Conservation (phyloP, 2,329 filamentous ascomycete species). For the Paecilomyces sp. region DNA sequence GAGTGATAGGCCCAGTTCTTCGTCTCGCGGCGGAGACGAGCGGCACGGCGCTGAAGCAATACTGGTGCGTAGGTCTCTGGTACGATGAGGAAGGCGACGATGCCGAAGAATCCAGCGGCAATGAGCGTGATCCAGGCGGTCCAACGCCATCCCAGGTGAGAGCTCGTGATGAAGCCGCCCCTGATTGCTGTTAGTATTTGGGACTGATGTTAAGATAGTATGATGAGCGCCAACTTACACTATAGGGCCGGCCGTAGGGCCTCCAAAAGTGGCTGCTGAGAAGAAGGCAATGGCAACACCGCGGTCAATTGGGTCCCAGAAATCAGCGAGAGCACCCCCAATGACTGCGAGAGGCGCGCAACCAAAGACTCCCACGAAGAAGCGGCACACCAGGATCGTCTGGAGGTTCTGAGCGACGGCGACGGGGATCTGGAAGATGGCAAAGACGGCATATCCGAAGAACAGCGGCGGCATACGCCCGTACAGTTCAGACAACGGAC, state of each 20-base stretch:
- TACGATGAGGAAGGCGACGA: constrained; percentile 38
- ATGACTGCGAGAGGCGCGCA: constrained; percentile 45
- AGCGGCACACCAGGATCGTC: constrained; percentile 49
- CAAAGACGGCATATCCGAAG: constrained; percentile 41
- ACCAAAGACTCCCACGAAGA: constrained; percentile 48
- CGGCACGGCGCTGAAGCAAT: constrained; percentile 44
- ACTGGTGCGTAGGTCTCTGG: constrained; percentile 45
- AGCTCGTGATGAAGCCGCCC: constrained; percentile 45
- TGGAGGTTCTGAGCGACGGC: constrained; percentile 47
- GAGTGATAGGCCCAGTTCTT: constrained; percentile 42
- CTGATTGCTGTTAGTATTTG: constrained; percentile 4
- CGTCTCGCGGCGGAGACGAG: constrained; percentile 40
- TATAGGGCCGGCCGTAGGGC: constrained; percentile 44
- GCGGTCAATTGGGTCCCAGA: constrained; percentile 43
- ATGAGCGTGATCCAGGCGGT: constrained; percentile 52
- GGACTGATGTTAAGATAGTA: not conserved
- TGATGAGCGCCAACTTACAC: constrained; percentile 15
- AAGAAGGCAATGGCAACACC: constrained; percentile 43
- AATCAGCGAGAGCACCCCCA: constrained; percentile 43
- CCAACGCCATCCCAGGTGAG: constrained; percentile 51
- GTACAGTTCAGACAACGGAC: constrained; percentile 42
- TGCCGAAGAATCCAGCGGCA: constrained; percentile 34
- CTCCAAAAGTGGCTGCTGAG: constrained; percentile 40
- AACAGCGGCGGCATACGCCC: constrained; percentile 45
- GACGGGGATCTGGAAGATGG: constrained; percentile 50